These are phyloP conservation scores for Ophiostoma pallidulum DNA, from an alignment of 2,329 filamentous ascomycete genomes.

Conservation along the genomic window DNA sequence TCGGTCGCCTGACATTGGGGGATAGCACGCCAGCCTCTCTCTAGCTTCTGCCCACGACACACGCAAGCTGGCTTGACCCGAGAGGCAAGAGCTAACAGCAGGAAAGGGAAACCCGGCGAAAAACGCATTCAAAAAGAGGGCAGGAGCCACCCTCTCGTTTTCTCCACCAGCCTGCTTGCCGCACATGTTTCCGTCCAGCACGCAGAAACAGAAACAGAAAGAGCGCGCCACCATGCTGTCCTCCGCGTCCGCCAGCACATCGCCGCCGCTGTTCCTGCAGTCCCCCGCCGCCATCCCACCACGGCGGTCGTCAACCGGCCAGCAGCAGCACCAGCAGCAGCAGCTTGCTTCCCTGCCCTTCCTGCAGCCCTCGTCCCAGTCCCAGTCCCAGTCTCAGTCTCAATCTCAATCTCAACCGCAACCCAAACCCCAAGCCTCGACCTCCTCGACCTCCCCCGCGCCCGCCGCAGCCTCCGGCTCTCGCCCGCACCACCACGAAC, in stretches of 20 bases:
- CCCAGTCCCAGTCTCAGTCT: not conserved
- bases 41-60: too few species aligned
- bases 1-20: constrained; percentile 10
- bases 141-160: not conserved
- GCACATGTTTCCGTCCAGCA: constrained; percentile 14
- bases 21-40: constrained; percentile 1
- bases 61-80: too few species aligned
- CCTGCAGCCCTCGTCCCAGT: constrained; percentile 1
- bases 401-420: not conserved
- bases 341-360: constrained; percentile 3
- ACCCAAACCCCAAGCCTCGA: not conserved
- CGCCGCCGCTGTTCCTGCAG: constrained; percentile 28
- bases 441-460: not conserved
- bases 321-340: constrained; percentile 24
- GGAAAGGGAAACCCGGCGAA: too few species aligned
- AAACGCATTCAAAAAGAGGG: constrained; percentile 4
- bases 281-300: constrained; percentile 63
- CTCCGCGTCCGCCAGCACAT: constrained; percentile 4
- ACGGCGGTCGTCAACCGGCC: constrained; percentile 58
- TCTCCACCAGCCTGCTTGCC: too few species aligned
- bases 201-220: constrained; percentile 14
- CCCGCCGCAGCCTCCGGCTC: not conserved
- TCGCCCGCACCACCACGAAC: constrained; percentile 1
- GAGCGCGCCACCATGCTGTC: constrained; percentile 18
- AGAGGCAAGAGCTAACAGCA: not conserved